These are phyloP conservation scores for Cucurbitaria berberidis DNA, from an alignment of 2,329 filamentous ascomycete genomes.

Conservation along the genomic window DNA sequence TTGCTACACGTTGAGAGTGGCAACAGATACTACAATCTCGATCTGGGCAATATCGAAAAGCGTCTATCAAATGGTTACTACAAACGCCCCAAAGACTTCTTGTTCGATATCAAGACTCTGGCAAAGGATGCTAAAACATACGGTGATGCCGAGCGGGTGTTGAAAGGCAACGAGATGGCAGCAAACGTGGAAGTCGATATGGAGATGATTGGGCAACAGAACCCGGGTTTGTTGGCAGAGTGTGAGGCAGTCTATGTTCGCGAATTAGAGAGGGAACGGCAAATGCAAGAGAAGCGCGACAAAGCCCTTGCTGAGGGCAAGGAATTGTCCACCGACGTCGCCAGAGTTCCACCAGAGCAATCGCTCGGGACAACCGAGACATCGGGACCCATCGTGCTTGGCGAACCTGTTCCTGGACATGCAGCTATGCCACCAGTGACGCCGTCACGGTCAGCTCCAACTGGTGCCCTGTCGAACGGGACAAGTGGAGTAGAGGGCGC, in stretches of 20 bases:
- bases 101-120: conserved; percentile 83
- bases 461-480: conserved; percentile 66
- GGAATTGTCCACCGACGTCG: conserved; percentile 49
- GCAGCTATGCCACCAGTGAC: conserved; percentile 54
- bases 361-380: conserved; percentile 53
- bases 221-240: conserved; percentile 64
- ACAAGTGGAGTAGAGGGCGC: conserved; percentile 48
- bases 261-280: conserved; percentile 68
- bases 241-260: conserved; percentile 81
- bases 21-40: conserved; percentile 94
- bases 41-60: conserved; percentile 91
- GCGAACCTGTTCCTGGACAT: conserved; percentile 66
- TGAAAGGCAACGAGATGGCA: conserved; percentile 90
- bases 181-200: conserved; percentile 96
- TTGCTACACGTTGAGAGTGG: conserved; percentile 75
- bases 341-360: conserved; percentile 50
- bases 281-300: conserved; percentile 63
- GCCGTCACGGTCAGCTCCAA: conserved; percentile 46
- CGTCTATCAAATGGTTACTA: conserved; percentile 97
- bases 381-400: conserved; percentile 60
- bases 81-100: conserved; percentile 85
- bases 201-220: conserved; percentile 64
- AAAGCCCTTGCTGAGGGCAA: conserved; percentile 45
- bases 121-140: conserved; percentile 82
- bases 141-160: conserved; percentile 79